phyloP scores from a whole-genome alignment of 371 early-diverging fungal genomes.

The Haplosporangium sp. region DNA sequence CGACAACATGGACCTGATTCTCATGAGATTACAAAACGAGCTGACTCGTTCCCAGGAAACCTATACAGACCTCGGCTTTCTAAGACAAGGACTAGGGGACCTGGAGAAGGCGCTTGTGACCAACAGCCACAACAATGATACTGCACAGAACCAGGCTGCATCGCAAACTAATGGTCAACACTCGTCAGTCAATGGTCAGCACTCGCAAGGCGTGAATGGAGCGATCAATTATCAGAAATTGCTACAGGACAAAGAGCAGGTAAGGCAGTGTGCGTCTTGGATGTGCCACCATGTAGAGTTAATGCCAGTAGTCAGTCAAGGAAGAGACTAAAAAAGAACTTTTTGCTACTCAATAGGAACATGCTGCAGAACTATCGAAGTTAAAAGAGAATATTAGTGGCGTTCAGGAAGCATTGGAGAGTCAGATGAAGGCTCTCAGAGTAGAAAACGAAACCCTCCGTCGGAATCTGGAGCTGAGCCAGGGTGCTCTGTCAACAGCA shows the following conservation, averaged over 20 bases:
- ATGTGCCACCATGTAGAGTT: too few relatives aligned
- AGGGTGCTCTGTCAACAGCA: conserved; percentile 9
- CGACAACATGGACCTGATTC: conserved; percentile 36
- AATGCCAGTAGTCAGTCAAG: too few relatives aligned
- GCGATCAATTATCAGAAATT: neutral
- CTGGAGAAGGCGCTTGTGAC: conserved; percentile 23
- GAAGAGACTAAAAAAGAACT: too few relatives aligned
- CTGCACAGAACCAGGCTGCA: neutral
- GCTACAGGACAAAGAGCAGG: conserved; percentile 18
- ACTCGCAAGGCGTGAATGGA: neutral
- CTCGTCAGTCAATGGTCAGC: neutral
- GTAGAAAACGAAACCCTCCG: conserved; percentile 23
- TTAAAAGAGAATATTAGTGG: conserved; percentile 10
- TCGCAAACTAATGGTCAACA: conserved; percentile 7
- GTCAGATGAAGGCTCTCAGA: conserved; percentile 7
- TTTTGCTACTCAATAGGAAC: conserved; percentile 7
- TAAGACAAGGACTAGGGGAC: conserved; percentile 22
- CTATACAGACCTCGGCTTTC: conserved; percentile 22
- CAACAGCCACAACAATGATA: neutral
- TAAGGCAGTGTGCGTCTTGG: neutral
- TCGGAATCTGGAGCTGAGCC: conserved; percentile 1
- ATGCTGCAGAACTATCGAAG: conserved; percentile 22
- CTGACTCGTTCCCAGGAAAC: conserved; percentile 43
- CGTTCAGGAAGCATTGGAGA: conserved; percentile 14
- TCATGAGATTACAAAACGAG: conserved; percentile 39